Conservation (phyloP, 164 flowering plant species). For the Santalum album region DNA sequence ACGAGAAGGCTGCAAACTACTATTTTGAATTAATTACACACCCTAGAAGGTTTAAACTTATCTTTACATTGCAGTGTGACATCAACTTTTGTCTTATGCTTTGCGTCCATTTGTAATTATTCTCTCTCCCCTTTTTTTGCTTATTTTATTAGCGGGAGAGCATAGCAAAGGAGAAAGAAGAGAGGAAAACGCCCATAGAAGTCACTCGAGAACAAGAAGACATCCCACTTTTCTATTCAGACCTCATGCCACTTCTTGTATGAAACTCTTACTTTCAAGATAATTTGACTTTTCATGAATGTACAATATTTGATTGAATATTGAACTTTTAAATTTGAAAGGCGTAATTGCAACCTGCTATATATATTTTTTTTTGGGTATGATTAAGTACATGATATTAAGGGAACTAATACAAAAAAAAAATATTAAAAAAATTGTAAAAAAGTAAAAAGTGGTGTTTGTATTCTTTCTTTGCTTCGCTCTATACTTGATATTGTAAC, state of each 20-base stretch:
- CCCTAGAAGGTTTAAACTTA: too few relatives aligned
- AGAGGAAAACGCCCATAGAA: slow-evolving; percentile 19
- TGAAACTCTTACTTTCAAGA: slow-evolving; percentile 5
- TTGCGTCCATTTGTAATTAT: too few relatives aligned
- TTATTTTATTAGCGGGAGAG: slow-evolving; percentile 39
- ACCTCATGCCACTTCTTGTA: slow-evolving; percentile 96
- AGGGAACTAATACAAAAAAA: too few relatives aligned
- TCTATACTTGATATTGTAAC: background rate
- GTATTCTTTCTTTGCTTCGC: background rate
- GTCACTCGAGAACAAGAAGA: slow-evolving; percentile 46
- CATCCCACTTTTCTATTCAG: slow-evolving; percentile 79
- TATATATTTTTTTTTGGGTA: too few relatives aligned
- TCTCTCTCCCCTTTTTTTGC: background rate
- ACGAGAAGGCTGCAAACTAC: too few relatives aligned
- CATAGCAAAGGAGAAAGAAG: slow-evolving; percentile 76
- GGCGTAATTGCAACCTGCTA: too few relatives aligned
- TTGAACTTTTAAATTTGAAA: too few relatives aligned
- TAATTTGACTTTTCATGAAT: too few relatives aligned
- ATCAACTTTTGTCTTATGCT: background rate
- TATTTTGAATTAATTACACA: too few relatives aligned
- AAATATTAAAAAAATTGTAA: too few relatives aligned
- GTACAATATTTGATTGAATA: too few relatives aligned
- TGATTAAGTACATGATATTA: too few relatives aligned
- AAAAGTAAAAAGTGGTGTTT: background rate
- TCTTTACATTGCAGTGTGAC: background rate